Evolutionary conservation across 116 monocot species (phyloP).

Genomic region (Phalaenopsis hybrid): DNA sequence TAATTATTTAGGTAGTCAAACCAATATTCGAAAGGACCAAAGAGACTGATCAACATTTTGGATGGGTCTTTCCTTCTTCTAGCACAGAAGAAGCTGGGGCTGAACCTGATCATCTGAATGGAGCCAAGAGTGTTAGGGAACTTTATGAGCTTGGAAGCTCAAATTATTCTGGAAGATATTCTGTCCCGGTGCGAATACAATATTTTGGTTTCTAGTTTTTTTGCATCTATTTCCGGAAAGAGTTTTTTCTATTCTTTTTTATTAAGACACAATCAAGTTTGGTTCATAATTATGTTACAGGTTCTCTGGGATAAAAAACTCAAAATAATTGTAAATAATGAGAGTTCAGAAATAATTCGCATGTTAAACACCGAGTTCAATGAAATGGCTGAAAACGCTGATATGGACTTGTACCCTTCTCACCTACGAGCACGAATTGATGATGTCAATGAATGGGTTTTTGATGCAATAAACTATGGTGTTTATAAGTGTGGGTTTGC

Average conservation of each 20-base stretch:
- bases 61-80: conserved; percentile 71
- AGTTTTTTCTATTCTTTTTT: not conserved
- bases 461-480: conserved; percentile 73
- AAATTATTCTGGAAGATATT: conserved; percentile 73
- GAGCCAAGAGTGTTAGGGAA: conserved; percentile 58
- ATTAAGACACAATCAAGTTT: not conserved
- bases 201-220: not conserved
- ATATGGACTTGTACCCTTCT: conserved; percentile 62
- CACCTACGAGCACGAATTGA: conserved; percentile 42
- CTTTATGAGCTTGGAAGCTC: conserved; percentile 69
- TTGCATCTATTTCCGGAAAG: not conserved
- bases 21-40: conserved; percentile 76
- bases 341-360: conserved; percentile 74
- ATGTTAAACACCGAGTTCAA: conserved; percentile 87
- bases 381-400: conserved; percentile 61
- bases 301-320: conserved; percentile 88
- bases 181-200: conserved; percentile 62
- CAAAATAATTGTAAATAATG: conserved; percentile 78
- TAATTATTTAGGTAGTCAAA: conserved; percentile 19
- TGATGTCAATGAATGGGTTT: conserved; percentile 77
- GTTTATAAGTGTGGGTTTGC: conserved; percentile 89
- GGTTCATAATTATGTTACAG: conserved; percentile 24
- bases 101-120: conserved; percentile 60
- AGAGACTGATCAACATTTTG: conserved; percentile 65
- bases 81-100: conserved; percentile 61